Conservation (phyloP, 139 green algal genomes). For the Marvania coccoides region DNA sequence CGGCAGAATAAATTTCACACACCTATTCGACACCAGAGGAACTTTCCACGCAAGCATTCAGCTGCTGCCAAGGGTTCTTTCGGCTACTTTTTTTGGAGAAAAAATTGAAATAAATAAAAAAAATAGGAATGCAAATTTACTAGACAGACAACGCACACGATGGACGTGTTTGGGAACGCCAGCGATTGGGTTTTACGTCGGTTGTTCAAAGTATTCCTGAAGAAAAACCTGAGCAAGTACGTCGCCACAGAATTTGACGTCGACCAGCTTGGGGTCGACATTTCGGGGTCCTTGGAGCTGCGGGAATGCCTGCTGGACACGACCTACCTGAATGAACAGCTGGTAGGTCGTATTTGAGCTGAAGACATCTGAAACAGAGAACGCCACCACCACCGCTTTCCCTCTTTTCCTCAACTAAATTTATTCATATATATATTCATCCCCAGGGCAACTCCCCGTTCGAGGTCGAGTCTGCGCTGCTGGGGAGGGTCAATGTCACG, state of each 20-base stretch:
- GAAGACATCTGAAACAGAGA: too few species aligned
- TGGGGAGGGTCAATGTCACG: not conserved
- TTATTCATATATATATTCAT: not conserved
- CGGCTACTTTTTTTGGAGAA: too few species aligned
- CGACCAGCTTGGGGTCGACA: not conserved
- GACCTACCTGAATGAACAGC: not conserved
- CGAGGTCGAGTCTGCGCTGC: not conserved
- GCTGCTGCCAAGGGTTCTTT: too few species aligned
- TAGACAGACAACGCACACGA: too few species aligned
- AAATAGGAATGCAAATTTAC: too few species aligned
- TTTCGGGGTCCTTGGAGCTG: not conserved
- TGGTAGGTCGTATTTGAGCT: not conserved
- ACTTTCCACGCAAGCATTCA: too few species aligned
- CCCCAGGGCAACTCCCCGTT: not conserved
- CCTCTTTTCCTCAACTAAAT: not conserved
- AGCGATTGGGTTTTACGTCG: not conserved
- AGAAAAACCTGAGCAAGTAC: not conserved
- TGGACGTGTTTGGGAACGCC: not conserved
- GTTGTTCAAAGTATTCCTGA: constrained; percentile 4
- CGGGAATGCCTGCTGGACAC: not conserved
- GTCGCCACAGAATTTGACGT: constrained; percentile 5
- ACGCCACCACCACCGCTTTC: not conserved
- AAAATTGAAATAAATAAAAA: too few species aligned
- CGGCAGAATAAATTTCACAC: too few species aligned
- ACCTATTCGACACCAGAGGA: too few species aligned